Percentiles rank a stretch among this genome's conserved stretches.
Conservation (phyloP, 148 eudicot genomes). For the Rhododendron griersonianum region DNA sequence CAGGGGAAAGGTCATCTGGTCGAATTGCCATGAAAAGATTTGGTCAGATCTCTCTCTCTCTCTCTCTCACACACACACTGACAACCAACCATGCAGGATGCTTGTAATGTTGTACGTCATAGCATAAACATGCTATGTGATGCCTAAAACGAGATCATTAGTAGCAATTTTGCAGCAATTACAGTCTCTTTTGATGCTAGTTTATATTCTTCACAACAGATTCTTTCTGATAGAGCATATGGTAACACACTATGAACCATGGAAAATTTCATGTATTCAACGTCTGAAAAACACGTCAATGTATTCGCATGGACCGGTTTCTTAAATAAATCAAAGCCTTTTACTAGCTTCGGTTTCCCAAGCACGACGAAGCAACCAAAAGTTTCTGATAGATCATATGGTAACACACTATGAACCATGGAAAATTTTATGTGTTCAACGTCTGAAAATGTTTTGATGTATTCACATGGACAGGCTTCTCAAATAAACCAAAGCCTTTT, state of each 20-base stretch:
- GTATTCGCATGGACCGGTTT: neutral
- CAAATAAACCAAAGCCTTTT: neutral
- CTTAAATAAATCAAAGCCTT: too few relatives aligned
- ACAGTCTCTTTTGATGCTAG: neutral
- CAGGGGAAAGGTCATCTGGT: slow-evolving; percentile 87
- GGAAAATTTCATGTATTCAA: neutral
- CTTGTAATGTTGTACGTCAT: neutral
- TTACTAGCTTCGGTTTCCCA: too few relatives aligned
- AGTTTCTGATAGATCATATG: too few relatives aligned
- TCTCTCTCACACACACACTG: neutral
- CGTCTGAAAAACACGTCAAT: neutral
- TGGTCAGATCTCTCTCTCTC: slow-evolving; percentile 46
- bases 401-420: neutral
- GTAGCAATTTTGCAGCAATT: neutral
- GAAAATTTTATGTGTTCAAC: neutral
- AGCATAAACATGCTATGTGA: neutral
- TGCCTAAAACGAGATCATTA: neutral
- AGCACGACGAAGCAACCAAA: too few relatives aligned
- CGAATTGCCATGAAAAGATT: slow-evolving; percentile 85
- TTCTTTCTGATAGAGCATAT: neutral
- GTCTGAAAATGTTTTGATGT: neutral
- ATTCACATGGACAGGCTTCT: neutral
- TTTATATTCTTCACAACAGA: neutral
- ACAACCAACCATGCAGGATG: neutral
- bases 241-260: neutral